Base-by-base conservation (phyloP, 768 basidiomycete species). In the Tylopilus intermedius region DNA sequence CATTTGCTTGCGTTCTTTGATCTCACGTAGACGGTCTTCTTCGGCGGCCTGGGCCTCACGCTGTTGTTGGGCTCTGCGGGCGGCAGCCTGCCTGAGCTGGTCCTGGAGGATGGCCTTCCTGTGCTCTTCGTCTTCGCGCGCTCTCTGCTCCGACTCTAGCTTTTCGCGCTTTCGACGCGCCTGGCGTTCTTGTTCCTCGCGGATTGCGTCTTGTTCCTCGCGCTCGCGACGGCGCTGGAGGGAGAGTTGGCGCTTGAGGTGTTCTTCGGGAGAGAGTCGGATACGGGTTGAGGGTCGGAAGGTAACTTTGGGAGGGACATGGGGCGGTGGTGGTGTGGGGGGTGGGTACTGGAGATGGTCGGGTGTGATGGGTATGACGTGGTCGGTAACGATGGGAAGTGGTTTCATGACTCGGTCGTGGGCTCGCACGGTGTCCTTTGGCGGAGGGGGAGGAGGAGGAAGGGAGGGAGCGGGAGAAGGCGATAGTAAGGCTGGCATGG, bases 31-130 rank as follows among this genome's bases (percentile, higher is more conserved):
- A 40, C 69, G 74, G 33, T 65, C 62, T 45, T 80, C 77, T 46
- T 85, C 83, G 46, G 74, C 72, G 40, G 73, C 72, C 58, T 48
- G 55, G 71, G 76, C 57, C 60, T 75, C 61, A 65, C 62, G 59
- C 67, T 72, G 47, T 71, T 72, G 57, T 72, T 72, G 40, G 58
- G 66, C 50, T 67, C 67, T 50, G 72, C 71, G 53, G 59, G 64
- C 59, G 3, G 72, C 67, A 3, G 57, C 63, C 33, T 69, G 72
- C 39, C 73, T 68, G 46, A 71, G 64, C 26, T 67, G 69, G 56
- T 80, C 78, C 35, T 76, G 74, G 55, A 79, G 73, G 50, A 66
- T 58, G 42, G 76, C 74, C 56, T 73, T 72, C 50, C 68, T 67
- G 60, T 66, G 51, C 18, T 71, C 57, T 44, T 74, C 73, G 43